A percentile compares a stretch with the other conserved stretches of the same genome.
These are phyloP conservation scores for Thraustochytrium striatum DNA, from an alignment of 352 stramenopile genomes.

Conservation along the genomic window DNA sequence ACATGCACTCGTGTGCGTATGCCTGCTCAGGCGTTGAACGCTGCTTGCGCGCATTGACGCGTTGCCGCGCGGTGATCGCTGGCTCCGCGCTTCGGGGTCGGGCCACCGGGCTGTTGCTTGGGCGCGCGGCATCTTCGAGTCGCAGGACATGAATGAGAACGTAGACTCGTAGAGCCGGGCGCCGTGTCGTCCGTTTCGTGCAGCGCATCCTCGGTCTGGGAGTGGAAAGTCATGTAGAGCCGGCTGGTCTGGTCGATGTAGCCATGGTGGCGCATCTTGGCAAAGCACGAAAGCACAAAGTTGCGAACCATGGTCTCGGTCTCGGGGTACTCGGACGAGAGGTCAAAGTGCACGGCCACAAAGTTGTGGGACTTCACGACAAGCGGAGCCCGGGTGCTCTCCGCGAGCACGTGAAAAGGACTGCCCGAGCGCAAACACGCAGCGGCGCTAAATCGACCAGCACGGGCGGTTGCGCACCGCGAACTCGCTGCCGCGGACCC, in stretches of 20 bases:
- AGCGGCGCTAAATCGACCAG: neutral
- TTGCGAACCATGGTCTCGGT: slow-evolving; percentile 11
- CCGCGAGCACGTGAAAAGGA: slow-evolving; percentile 1
- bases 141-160: no score
- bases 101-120: no score
- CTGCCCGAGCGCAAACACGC: neutral
- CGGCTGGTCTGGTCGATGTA: slow-evolving; percentile 18
- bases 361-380: slow-evolving; percentile 38
- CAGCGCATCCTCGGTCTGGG: slow-evolving; percentile 19
- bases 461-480: slow-evolving; percentile 4
- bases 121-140: no score
- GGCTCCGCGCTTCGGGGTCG: no score
- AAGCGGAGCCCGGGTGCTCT: slow-evolving; percentile 16
- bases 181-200: no score
- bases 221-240: slow-evolving; percentile 35
- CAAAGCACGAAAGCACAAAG: neutral
- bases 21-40: no score
- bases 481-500: neutral
- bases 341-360: slow-evolving; percentile 21
- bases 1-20: slow-evolving; percentile 7
- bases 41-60: no score
- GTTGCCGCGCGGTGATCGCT: no score
- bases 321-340: neutral
- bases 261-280: slow-evolving; percentile 14
- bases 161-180: no score